Base-by-base conservation (phyloP, 768 basidiomycete genomes). In the Xanthoconium stramineum region DNA sequence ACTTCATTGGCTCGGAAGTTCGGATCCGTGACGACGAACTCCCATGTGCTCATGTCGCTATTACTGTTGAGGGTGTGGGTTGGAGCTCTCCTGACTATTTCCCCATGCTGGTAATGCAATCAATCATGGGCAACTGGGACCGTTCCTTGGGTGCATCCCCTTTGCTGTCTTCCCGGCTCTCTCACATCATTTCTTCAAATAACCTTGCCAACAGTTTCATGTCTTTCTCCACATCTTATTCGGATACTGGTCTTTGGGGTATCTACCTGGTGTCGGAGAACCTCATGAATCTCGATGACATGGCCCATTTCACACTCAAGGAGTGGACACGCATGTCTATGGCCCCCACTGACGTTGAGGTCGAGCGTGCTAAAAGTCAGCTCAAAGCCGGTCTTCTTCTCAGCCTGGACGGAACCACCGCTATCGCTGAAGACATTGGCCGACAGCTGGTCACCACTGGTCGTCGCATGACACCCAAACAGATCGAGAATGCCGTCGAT, bases 121-220 rank as follows among this genome's bases (percentile, higher is more conserved):
- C 85, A 66, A 92, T 98, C 75, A 89, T 98, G 75, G 97, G 97
- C 60, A 99, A 98, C 84, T 99, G 97, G 97, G 96, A 99, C 72
- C 86, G 97, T 64, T 91, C 89, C 46, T 85, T 98, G 65, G 97
- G 96, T 64, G 85, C 93, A 47, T 88, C 92, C 3, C 82, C 92
- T 24, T 80, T 97, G 52, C 85, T 96, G 60, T 94, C 91, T 57
- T 97, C 94, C 50, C 85, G 89, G 50, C 86, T 99, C 52, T 91
- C 90, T 28, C 89, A 95, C 73, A 89, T 94, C 72, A 81, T 98
- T 66, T 91, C 93, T 37, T 79, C 82, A 52, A 87, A 98, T 83
- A 91, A 92, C 80, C 92, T 98, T 69, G 97, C 97, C 68, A 99
- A 98, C 80, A 93, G 89, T 56, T 99, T 91, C 88, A 96, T 98